Percentiles rank a stretch among this genome's conserved stretches.
Evolutionary conservation across 768 basidiomycete species (phyloP).

Genomic region (Leccinum barrowsii): DNA sequence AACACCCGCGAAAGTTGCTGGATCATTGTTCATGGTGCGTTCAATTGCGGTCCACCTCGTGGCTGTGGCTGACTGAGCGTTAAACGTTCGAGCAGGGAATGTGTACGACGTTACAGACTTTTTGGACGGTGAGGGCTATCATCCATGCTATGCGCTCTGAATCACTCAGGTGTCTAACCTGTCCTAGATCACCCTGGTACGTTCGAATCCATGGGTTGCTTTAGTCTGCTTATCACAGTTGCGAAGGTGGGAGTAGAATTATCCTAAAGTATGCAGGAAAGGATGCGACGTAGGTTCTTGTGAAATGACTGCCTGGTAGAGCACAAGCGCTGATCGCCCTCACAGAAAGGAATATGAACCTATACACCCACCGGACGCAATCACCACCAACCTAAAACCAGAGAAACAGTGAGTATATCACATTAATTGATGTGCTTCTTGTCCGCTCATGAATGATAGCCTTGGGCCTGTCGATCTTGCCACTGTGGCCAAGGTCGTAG

Average conservation of each 20-base stretch:
- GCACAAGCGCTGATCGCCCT: background rate
- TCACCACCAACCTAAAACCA: constrained; percentile 69
- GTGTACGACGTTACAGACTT: constrained; percentile 81
- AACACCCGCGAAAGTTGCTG: constrained; percentile 63
- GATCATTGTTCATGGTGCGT: constrained; percentile 80
- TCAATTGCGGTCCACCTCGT: background rate
- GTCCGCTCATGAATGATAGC: constrained; percentile 32
- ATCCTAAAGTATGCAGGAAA: constrained; percentile 87
- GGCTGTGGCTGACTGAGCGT: constrained; percentile 9
- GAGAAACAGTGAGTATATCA: constrained; percentile 68
- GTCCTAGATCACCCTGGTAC: constrained; percentile 60
- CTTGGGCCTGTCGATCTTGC: constrained; percentile 69
- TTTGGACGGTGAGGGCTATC: constrained; percentile 50
- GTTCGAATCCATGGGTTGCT: constrained; percentile 2
- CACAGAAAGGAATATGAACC: constrained; percentile 76
- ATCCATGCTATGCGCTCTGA: background rate
- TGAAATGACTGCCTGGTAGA: background rate
- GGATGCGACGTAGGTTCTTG: constrained; percentile 72
- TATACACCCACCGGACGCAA: constrained; percentile 84
- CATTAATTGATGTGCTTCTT: background rate
- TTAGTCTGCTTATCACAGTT: constrained; percentile 1
- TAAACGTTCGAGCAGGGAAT: constrained; percentile 42
- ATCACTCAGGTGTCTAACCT: background rate
- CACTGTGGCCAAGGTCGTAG: constrained; percentile 61
- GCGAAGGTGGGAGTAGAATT: constrained; percentile 72